Evolutionary conservation across 108 stramenopile genomes (phyloP).

Genomic region (Nitzschia sp.): DNA sequence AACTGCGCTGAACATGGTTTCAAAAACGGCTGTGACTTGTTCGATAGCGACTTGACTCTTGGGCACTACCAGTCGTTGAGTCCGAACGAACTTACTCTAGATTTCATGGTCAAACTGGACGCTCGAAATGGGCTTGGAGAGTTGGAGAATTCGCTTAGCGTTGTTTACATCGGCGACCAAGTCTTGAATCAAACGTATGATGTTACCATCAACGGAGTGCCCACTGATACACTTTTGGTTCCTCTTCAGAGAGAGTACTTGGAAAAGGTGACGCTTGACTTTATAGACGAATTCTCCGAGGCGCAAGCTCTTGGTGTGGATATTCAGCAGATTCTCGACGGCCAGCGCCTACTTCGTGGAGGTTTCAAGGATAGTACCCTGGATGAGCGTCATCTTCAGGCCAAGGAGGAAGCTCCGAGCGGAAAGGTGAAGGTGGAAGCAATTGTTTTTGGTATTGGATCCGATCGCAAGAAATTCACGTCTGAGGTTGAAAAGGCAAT

Average conservation of each 20-base stretch:
- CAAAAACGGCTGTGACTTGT: conserved; percentile 6
- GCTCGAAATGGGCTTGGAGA: not conserved
- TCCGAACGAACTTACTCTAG: conserved; percentile 3
- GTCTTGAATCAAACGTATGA: conserved; percentile 8
- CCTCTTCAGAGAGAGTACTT: conserved; percentile 18
- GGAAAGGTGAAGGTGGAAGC: conserved; percentile 8
- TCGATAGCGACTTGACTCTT: conserved; percentile 2
- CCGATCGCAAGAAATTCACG: not conserved
- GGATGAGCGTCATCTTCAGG: not conserved
- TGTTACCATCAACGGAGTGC: not conserved
- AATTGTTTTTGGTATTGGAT: conserved; percentile 9
- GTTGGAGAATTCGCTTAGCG: conserved; percentile 1
- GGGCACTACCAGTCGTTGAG: conserved; percentile 9
- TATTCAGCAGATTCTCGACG: conserved; percentile 7
- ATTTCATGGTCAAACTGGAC: conserved; percentile 11
- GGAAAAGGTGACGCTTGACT: conserved; percentile 16
- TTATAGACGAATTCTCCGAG: conserved; percentile 11
- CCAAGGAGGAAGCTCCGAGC: no score
- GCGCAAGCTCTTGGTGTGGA: not conserved
- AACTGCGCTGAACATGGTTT: conserved; percentile 18
- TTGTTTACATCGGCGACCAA: conserved; percentile 9
- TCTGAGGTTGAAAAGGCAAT: conserved; percentile 2
- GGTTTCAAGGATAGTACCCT: not conserved
- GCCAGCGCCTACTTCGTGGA: not conserved
- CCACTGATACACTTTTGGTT: conserved; percentile 13